Evolutionary conservation across 75 land plant species (phyloP).

Genomic region (Chamaecyparis obtusa): DNA sequence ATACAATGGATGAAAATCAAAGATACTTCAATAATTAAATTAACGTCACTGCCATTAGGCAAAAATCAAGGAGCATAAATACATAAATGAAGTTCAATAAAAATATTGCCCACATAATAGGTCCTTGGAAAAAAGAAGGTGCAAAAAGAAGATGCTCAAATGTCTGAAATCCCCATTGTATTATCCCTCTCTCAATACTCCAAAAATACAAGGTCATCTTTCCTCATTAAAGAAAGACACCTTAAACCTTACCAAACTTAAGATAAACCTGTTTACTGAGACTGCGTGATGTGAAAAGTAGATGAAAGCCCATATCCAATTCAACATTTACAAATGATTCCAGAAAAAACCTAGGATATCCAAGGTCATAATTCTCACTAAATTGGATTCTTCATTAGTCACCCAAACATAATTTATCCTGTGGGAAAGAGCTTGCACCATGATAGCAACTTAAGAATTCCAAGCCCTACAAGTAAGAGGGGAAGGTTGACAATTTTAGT

Average conservation of each 20-base stretch:
- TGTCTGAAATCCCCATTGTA: not conserved
- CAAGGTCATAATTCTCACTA: conserved; percentile 63
- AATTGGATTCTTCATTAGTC: conserved; percentile 50
- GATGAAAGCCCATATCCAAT: conserved; percentile 5
- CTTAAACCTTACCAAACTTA: not conserved
- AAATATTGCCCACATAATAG: not conserved
- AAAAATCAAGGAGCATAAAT: not conserved
- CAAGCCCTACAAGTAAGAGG: conserved; percentile 25
- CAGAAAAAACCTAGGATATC: conserved; percentile 56
- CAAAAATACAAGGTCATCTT: not conserved
- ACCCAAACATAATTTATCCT: conserved; percentile 80
- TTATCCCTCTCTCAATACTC: not conserved
- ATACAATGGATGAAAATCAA: too few relatives aligned
- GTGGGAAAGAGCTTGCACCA: conserved; percentile 82
- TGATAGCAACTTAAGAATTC: conserved; percentile 81
- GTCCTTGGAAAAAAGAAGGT: not conserved
- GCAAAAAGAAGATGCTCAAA: not conserved
- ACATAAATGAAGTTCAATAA: not conserved
- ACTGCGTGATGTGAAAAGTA: not conserved
- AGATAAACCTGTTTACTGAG: not conserved
- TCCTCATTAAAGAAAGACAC: not conserved
- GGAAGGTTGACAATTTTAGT: too few relatives aligned
- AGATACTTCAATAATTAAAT: too few relatives aligned
- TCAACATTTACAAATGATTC: conserved; percentile 23
- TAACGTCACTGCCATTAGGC: not conserved